Evolutionary conservation across 176 grass and related monocot species (phyloP), one percentile per base, ranked within the genome.

Genomic region (Puya raimondii): DNA sequence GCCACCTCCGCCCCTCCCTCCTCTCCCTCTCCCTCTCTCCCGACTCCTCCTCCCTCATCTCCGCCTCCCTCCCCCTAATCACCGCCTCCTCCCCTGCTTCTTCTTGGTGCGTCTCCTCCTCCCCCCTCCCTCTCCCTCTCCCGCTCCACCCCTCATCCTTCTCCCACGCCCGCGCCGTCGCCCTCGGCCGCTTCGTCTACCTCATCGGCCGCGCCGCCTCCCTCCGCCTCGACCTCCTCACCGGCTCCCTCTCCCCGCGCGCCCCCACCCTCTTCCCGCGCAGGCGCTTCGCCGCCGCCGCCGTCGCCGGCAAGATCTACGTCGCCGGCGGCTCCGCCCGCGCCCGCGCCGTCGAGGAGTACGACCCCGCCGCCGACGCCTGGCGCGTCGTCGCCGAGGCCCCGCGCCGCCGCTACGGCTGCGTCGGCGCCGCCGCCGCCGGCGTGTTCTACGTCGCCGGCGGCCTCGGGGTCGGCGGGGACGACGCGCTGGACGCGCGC

Each of bases 401-500:
- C 8, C 88, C 86, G 11, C 78, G 78, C 6, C 70, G 83, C 63
- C 76, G 92, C 48, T 96, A 96, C 72, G 92, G 88, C 0, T 96
- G 92, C 75, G 70, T 81, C 4, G 92, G 88, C 13, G 88, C 88
- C 4, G 72, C 64, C 1, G 75, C 73, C 0, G 80, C 64, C 5
- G 92, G 92, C 5, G 75, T 96, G 16, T 85, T 96, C 81, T 96
- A 89, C 79, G 80, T 96, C 50, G 83, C 86, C 47, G 92, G 92
- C 4, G 88, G 88, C 3, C 71, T 91, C 20, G 69, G 81, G 5
- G 72, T 91, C 12, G 78, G 64, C 54, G 74, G 58, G 49, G 68
- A 77, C n/a, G 68, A 77, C n/a, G 52, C 54, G 51, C 63, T 89
- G 2, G 83, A 78, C 48, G 78, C 88, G 53, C 92, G 80, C 70